These are phyloP conservation scores for Phytopythium delawarense DNA, from an alignment of 352 stramenopile genomes.

Conservation along the genomic window DNA sequence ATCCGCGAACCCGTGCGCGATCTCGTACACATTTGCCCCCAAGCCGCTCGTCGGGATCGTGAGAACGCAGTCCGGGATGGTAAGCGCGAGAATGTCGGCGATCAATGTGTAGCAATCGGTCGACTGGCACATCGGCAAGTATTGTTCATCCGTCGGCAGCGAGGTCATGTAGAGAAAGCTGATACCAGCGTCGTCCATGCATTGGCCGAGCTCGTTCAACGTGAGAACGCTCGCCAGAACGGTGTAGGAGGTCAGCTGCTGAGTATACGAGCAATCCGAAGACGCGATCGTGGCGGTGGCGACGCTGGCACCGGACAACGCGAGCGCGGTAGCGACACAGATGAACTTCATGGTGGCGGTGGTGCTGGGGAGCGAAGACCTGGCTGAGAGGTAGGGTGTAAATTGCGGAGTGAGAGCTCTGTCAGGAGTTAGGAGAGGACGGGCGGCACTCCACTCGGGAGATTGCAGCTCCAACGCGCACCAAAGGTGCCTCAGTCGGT, in stretches of 20 bases:
- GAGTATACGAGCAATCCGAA: constrained; percentile 8
- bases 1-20: constrained; percentile 23
- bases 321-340: background rate
- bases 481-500: too few species aligned
- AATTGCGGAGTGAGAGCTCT: background rate
- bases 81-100: constrained; percentile 18
- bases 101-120: constrained; percentile 30
- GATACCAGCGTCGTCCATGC: constrained; percentile 23
- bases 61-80: constrained; percentile 34
- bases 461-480: too few species aligned
- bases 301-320: background rate
- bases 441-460: too few species aligned
- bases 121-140: constrained; percentile 27
- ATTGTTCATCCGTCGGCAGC: constrained; percentile 26
- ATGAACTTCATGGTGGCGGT: background rate
- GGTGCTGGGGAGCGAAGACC: background rate
- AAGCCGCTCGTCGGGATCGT: constrained; percentile 29
- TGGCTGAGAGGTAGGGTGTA: background rate
- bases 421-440: background rate
- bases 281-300: background rate
- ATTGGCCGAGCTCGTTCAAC: constrained; percentile 14
- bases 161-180: constrained; percentile 30
- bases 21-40: constrained; percentile 33
- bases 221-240: constrained; percentile 18
- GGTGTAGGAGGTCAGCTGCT: constrained; percentile 20